These are phyloP conservation scores for Leccinum variicolor DNA, from an alignment of 768 basidiomycete genomes.

Conservation along the genomic window DNA sequence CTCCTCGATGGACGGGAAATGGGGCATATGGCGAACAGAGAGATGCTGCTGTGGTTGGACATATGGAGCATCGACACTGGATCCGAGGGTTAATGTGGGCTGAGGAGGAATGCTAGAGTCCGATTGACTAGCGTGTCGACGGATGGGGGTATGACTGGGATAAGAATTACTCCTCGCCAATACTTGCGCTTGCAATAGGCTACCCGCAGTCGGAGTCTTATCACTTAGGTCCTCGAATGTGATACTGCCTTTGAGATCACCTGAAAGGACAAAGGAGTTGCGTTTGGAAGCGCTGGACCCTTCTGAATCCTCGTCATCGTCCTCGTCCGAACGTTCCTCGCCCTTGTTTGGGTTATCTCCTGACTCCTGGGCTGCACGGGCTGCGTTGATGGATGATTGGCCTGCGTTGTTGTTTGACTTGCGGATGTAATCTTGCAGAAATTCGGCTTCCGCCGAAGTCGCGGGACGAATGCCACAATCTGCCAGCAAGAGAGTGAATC, in stretches of 20 bases:
- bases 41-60: constrained; percentile 45
- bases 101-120: constrained; percentile 54
- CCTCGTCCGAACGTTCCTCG: constrained; percentile 77
- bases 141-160: constrained; percentile 72
- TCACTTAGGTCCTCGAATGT: constrained; percentile 69
- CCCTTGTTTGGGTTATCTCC: constrained; percentile 55
- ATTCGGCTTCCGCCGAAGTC: constrained; percentile 88
- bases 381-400: constrained; percentile 72
- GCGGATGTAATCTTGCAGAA: constrained; percentile 88
- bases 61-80: constrained; percentile 45
- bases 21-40: constrained; percentile 73
- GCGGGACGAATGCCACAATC: constrained; percentile 92
- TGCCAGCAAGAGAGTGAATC: constrained; percentile 33
- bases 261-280: constrained; percentile 65
- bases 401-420: constrained; percentile 86
- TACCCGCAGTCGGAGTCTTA: constrained; percentile 84
- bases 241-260: constrained; percentile 54
- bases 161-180: constrained; percentile 53
- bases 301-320: constrained; percentile 85
- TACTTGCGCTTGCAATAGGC: constrained; percentile 71
- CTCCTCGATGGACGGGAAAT: constrained; percentile 86
- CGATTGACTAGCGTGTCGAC: constrained; percentile 59
- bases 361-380: constrained; percentile 67
- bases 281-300: constrained; percentile 73
- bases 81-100: constrained; percentile 54